These are phyloP conservation scores for Cyberlindnera bimundalis DNA, from an alignment of 805 yeast species.

Conservation along the genomic window DNA sequence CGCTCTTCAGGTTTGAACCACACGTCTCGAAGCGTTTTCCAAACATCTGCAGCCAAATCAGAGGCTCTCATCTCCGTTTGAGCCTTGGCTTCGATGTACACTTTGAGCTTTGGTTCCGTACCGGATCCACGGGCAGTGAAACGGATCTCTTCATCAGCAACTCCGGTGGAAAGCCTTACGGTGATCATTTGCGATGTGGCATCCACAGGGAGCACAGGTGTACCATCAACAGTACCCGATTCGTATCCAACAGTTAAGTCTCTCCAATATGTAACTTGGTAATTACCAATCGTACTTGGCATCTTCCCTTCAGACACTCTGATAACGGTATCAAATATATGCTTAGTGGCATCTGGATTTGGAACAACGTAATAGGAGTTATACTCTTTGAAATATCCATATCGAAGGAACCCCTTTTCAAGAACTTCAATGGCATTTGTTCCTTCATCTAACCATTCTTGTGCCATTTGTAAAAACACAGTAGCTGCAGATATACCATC, in stretches of 20 bases:
- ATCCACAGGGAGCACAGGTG: slow-evolving; percentile 70
- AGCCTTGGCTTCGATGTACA: slow-evolving; percentile 79
- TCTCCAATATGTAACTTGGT: slow-evolving; percentile 63
- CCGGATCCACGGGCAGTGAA: slow-evolving; percentile 94
- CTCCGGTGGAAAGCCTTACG: slow-evolving; percentile 37
- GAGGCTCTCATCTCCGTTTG: slow-evolving; percentile 44
- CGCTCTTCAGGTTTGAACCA: slow-evolving; percentile 70
- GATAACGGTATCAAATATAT: slow-evolving; percentile 50
- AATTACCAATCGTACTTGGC: slow-evolving; percentile 55
- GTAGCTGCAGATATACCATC: slow-evolving; percentile 85
- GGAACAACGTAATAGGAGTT: slow-evolving; percentile 81
- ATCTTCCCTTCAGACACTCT: slow-evolving; percentile 33
- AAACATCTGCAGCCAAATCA: slow-evolving; percentile 55
- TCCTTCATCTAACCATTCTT: slow-evolving; percentile 41
- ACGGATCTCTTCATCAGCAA: slow-evolving; percentile 43
- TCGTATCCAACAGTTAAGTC: slow-evolving; percentile 85
- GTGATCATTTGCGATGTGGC: slow-evolving; percentile 85
- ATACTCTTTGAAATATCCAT: slow-evolving; percentile 80
- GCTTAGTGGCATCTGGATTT: slow-evolving; percentile 46
- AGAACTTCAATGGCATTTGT: slow-evolving; percentile 47
- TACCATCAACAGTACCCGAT: slow-evolving; percentile 53
- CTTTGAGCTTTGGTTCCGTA: slow-evolving; percentile 92
- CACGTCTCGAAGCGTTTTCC: slow-evolving; percentile 52
- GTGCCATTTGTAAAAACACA: slow-evolving; percentile 69
- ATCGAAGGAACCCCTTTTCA: slow-evolving; percentile 53